Conservation (phyloP, 176 grass and related monocot genomes). For the Ensete ventricosum region DNA sequence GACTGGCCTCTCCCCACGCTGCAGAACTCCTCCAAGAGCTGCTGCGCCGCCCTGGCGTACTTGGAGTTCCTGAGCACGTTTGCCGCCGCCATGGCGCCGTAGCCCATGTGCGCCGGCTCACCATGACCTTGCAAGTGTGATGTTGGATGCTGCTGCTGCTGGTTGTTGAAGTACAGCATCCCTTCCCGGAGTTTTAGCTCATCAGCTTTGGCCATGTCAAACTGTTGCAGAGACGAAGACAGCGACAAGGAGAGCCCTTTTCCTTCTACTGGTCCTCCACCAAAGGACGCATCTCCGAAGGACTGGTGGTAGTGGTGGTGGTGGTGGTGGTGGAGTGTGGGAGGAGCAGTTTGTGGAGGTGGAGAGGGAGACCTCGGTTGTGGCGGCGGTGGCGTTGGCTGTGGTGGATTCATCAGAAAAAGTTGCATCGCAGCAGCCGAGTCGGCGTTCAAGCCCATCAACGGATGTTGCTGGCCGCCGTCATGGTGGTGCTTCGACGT, state of each 20-base stretch:
- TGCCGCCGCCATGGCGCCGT: conserved; percentile 37
- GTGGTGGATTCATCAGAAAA: conserved; percentile 11
- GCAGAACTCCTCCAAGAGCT: conserved; percentile 32
- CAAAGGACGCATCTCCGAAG: conserved; percentile 32
- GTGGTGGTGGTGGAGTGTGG: conserved; percentile 50
- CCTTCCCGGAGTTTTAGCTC: conserved; percentile 76
- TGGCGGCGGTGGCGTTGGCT: background rate
- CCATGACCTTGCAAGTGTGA: conserved; percentile 46
- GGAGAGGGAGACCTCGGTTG: conserved; percentile 47
- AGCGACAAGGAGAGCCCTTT: conserved; percentile 83
- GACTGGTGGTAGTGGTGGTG: conserved; percentile 32
- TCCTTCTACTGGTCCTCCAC: conserved; percentile 48
- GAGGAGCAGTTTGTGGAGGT: conserved; percentile 31
- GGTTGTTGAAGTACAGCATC: conserved; percentile 77
- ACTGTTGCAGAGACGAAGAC: conserved; percentile 72
- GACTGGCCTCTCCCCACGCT: conserved; percentile 75
- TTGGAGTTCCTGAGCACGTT: conserved; percentile 15
- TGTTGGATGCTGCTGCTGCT: conserved; percentile 37
- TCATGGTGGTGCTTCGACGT: conserved; percentile 6
- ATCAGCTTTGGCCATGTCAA: conserved; percentile 87
- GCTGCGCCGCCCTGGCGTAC: conserved; percentile 14
- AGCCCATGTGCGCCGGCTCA: conserved; percentile 41
- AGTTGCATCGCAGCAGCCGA: conserved; percentile 18
- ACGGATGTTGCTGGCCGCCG: conserved; percentile 20
- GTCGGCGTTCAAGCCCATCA: conserved; percentile 12